Evolutionary conservation across 495 filamentous ascomycete genomes (phyloP).

Genomic region (Xylaria cubensis): DNA sequence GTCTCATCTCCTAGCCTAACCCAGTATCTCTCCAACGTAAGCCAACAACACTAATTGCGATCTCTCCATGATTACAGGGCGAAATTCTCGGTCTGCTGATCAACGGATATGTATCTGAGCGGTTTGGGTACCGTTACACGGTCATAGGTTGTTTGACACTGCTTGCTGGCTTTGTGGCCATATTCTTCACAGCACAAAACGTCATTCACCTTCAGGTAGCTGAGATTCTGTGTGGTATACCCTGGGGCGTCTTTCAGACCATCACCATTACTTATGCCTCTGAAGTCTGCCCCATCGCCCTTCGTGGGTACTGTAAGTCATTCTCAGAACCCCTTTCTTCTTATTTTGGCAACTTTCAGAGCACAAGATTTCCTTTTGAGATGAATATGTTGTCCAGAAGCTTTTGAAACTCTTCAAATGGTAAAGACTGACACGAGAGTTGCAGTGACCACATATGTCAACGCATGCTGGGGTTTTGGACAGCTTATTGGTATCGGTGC

Average conservation of each 20-base stretch:
- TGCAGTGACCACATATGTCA: conserved; percentile 75
- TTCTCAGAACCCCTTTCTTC: not conserved
- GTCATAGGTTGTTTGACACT: conserved; percentile 71
- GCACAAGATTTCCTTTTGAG: not conserved
- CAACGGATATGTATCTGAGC: conserved; percentile 78
- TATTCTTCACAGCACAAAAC: conserved; percentile 79
- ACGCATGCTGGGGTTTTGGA: conserved; percentile 82
- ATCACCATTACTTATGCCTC: conserved; percentile 80
- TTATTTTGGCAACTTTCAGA: not conserved
- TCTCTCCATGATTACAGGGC: conserved; percentile 49
- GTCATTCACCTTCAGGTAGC: conserved; percentile 71
- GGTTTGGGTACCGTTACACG: conserved; percentile 75
- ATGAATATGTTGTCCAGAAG: not conserved
- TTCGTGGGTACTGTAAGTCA: conserved; percentile 63
- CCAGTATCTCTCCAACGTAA: not conserved
- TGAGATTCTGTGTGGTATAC: conserved; percentile 78
- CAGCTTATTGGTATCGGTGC: conserved; percentile 79
- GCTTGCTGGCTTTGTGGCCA: conserved; percentile 71
- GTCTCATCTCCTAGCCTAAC: not conserved
- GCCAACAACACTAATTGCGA: conserved; percentile 44
- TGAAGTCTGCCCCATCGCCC: conserved; percentile 75
- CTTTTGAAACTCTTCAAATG: not conserved
- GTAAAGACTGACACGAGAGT: not conserved
- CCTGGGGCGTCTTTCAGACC: conserved; percentile 81
- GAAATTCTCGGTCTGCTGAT: conserved; percentile 79